These are phyloP conservation scores for Zymoseptoria passerinii DNA, from an alignment of 2,329 filamentous ascomycete species.

Conservation along the genomic window DNA sequence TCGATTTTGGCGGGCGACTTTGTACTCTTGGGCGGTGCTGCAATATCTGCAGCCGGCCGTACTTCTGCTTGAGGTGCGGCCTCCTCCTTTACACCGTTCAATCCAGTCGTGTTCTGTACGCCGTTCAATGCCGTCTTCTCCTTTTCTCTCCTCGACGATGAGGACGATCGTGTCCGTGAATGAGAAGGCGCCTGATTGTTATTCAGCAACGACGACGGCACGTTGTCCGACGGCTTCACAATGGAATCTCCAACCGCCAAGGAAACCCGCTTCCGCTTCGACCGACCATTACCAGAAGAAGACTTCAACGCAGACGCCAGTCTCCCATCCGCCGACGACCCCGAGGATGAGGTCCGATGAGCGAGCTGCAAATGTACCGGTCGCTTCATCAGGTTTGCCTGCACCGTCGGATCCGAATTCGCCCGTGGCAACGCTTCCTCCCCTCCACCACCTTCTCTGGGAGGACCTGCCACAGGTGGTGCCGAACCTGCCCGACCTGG, in stretches of 20 bases:
- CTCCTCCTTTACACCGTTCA: background rate
- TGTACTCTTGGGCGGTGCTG: background rate
- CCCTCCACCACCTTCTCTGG: background rate
- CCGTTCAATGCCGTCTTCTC: background rate
- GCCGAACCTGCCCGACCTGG: background rate
- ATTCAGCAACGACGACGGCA: slow-evolving; percentile 19
- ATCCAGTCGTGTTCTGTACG: background rate
- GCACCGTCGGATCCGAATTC: slow-evolving; percentile 23
- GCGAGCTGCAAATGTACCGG: slow-evolving; percentile 26
- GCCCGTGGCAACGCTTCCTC: slow-evolving; percentile 16
- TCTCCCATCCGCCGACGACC: slow-evolving; percentile 27
- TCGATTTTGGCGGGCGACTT: background rate
- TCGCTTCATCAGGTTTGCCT: slow-evolving; percentile 23
- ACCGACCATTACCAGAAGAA: slow-evolving; percentile 17
- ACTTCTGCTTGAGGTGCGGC: background rate
- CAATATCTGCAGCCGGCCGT: background rate
- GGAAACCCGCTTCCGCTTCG: slow-evolving; percentile 29
- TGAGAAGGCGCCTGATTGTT: slow-evolving; percentile 25
- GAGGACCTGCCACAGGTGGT: background rate
- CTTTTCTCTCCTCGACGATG: slow-evolving; percentile 1
- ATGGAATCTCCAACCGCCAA: slow-evolving; percentile 29
- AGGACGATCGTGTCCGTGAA: slow-evolving; percentile 19
- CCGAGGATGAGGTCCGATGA: slow-evolving; percentile 29
- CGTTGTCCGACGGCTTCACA: slow-evolving; percentile 30
- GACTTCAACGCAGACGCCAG: slow-evolving; percentile 30